Conservation (phyloP, 1,284 basidiomycete genomes). For the Cryptococcus wingfieldii region DNA sequence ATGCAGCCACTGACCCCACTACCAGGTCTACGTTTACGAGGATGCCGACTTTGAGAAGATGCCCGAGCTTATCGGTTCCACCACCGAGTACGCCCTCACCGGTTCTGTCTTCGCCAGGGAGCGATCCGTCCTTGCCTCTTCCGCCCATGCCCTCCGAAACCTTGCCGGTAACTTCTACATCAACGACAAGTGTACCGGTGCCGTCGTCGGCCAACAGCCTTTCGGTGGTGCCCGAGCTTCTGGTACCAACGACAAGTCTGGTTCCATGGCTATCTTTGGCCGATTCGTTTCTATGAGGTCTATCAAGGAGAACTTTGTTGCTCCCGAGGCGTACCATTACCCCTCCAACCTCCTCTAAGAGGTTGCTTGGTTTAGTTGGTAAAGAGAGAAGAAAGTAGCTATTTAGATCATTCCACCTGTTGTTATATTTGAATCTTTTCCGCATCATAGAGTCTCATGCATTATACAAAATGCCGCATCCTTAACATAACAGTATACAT, state of each 20-base stretch:
- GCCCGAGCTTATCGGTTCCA: slow-evolving; percentile 78
- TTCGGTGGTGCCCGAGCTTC: slow-evolving; percentile 91
- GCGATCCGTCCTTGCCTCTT: slow-evolving; percentile 68
- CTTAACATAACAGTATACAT: background rate
- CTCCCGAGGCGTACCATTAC: slow-evolving; percentile 70
- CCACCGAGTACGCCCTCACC: slow-evolving; percentile 85
- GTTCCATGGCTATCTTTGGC: slow-evolving; percentile 84
- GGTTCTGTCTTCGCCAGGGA: slow-evolving; percentile 82
- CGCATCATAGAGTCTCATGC: slow-evolving; percentile 5
- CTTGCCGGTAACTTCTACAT: slow-evolving; percentile 75
- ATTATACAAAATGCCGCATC: slow-evolving; percentile 1
- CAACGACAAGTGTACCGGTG: slow-evolving; percentile 89
- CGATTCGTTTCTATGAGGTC: slow-evolving; percentile 82
- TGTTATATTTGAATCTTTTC: background rate
- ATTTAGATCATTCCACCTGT: background rate
- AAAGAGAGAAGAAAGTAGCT: background rate
- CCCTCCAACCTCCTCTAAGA: slow-evolving; percentile 72
- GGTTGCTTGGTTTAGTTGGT: background rate
- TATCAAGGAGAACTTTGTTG: slow-evolving; percentile 94
- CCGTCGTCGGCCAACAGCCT: slow-evolving; percentile 92
- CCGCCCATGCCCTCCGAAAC: slow-evolving; percentile 75
- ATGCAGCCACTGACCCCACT: background rate
- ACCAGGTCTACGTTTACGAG: slow-evolving; percentile 73
- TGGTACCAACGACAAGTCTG: slow-evolving; percentile 98
- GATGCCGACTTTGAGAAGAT: slow-evolving; percentile 81